These are phyloP conservation scores for Septoria linicola DNA, from an alignment of 2,329 filamentous ascomycete species.

Conservation along the genomic window DNA sequence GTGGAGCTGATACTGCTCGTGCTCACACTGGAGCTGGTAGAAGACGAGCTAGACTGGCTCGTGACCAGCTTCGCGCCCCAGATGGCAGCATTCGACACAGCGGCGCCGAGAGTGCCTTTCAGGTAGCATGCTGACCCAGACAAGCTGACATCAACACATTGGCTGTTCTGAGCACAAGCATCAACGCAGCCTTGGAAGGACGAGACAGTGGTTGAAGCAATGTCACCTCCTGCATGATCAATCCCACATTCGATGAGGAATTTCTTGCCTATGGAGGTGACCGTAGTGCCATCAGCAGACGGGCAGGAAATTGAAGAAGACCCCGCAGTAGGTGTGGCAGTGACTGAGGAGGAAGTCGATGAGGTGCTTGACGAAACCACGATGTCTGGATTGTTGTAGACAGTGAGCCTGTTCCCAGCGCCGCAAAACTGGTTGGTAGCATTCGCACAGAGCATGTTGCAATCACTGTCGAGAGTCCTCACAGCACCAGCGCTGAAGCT, in stretches of 20 bases:
- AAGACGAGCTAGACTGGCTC: too few relatives aligned
- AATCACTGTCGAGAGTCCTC: conserved; percentile 7
- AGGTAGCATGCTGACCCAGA: conserved; percentile 37
- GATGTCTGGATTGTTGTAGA: too few relatives aligned
- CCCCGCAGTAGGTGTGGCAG: too few relatives aligned
- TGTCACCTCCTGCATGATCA: conserved; percentile 32
- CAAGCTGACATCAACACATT: conserved; percentile 37
- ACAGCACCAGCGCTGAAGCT: conserved; percentile 7
- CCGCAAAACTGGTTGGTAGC: too few relatives aligned
- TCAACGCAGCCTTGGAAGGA: conserved; percentile 35
- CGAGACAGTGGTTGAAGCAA: conserved; percentile 28
- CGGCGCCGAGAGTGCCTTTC: conserved; percentile 32
- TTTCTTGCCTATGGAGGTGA: conserved; percentile 29
- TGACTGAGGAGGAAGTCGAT: too few relatives aligned
- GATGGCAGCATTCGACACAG: conserved; percentile 24
- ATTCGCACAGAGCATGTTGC: conserved; percentile 10
- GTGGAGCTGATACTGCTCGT: not conserved
- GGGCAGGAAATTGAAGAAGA: conserved; percentile 31
- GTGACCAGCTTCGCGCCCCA: conserved; percentile 34
- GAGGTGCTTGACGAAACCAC: too few relatives aligned
- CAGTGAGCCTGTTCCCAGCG: too few relatives aligned
- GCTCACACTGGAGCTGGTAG: conserved; percentile 13
- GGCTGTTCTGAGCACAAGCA: conserved; percentile 33
- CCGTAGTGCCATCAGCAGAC: conserved; percentile 29
- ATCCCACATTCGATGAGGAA: conserved; percentile 33